Conservation (phyloP, 768 basidiomycete species). For the Auriculariales sp. region DNA sequence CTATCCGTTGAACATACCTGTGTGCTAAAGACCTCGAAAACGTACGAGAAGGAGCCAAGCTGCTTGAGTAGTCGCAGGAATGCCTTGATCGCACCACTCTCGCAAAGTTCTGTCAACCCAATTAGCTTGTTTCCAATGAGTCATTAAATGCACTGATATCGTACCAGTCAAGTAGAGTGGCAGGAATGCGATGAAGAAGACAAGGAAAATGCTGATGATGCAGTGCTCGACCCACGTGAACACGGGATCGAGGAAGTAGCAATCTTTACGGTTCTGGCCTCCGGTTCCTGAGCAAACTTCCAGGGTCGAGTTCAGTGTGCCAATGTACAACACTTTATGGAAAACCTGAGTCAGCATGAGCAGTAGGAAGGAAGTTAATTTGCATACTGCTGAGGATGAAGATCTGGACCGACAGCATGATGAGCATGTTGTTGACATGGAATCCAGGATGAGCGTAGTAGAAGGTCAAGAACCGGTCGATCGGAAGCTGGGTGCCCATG, state of each 20-base stretch:
- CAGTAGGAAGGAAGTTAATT: not conserved
- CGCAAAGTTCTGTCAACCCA: conserved; percentile 61
- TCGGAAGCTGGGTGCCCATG: conserved; percentile 91
- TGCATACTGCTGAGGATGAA: conserved; percentile 89
- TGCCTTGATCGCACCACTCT: conserved; percentile 91
- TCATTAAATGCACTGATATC: conserved; percentile 11
- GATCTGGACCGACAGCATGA: conserved; percentile 93
- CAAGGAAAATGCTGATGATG: conserved; percentile 94
- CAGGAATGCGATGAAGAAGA: conserved; percentile 96
- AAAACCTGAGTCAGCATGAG: not conserved
- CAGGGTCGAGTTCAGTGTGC: conserved; percentile 90
- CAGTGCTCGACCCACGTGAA: conserved; percentile 98
- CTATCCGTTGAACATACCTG: no score
- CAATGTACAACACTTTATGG: conserved; percentile 84
- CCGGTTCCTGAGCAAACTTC: conserved; percentile 70
- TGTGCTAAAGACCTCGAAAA: conserved; percentile 98
- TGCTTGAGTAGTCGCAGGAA: conserved; percentile 90
- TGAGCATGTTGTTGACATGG: conserved; percentile 99
- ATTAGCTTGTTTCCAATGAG: conserved; percentile 5
- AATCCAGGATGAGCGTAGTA: conserved; percentile 99
- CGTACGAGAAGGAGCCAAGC: conserved; percentile 89
- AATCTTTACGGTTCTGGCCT: conserved; percentile 70
- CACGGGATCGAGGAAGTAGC: conserved; percentile 92
- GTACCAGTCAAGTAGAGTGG: conserved; percentile 90
- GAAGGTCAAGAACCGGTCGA: conserved; percentile 98